Evolutionary conservation across 345 rosid species (phyloP).

Genomic region (Noccaea bulbosa): DNA sequence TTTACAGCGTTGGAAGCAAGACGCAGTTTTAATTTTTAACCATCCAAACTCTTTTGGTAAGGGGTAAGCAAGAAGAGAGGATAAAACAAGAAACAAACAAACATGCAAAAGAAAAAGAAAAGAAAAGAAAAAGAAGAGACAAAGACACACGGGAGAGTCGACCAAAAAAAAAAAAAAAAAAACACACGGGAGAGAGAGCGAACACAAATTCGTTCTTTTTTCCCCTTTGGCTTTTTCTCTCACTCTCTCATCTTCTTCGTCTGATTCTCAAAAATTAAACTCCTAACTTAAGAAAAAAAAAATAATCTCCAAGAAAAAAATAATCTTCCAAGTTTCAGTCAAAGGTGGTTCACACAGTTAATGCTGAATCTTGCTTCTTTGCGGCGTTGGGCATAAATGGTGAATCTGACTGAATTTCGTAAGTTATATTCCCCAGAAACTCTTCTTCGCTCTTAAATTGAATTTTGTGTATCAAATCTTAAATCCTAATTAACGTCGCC

Average conservation of each 20-base stretch:
- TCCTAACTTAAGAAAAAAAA: background rate
- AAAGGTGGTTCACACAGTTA: slow-evolving; percentile 41
- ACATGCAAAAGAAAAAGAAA: slow-evolving; percentile 20
- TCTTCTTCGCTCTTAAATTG: slow-evolving; percentile 16
- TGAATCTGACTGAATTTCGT: slow-evolving; percentile 32
- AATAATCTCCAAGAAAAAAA: background rate
- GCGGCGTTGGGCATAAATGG: slow-evolving; percentile 13
- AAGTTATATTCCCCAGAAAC: slow-evolving; percentile 23
- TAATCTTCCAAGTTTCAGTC: slow-evolving; percentile 24
- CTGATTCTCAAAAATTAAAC: background rate
- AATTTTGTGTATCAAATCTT: slow-evolving; percentile 4
- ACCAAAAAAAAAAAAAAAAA: too few relatives aligned
- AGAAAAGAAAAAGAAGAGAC: slow-evolving; percentile 21
- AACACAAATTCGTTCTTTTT: background rate
- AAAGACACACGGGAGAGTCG: slow-evolving; percentile 19
- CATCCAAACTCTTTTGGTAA: background rate
- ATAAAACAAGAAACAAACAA: slow-evolving; percentile 23
- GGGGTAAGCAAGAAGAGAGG: background rate
- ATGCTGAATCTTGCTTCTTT: slow-evolving; percentile 13
- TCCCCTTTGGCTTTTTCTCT: background rate
- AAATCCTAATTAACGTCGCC: background rate
- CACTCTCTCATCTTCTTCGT: slow-evolving; percentile 23
- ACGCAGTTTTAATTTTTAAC: background rate
- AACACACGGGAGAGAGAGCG: slow-evolving; percentile 7
- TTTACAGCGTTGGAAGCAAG: background rate